Percentiles rank a stretch among this genome's conserved stretches.
These are phyloP conservation scores for Marsdenia floribunda DNA, from an alignment of 257 asterid species.

Conservation along the genomic window DNA sequence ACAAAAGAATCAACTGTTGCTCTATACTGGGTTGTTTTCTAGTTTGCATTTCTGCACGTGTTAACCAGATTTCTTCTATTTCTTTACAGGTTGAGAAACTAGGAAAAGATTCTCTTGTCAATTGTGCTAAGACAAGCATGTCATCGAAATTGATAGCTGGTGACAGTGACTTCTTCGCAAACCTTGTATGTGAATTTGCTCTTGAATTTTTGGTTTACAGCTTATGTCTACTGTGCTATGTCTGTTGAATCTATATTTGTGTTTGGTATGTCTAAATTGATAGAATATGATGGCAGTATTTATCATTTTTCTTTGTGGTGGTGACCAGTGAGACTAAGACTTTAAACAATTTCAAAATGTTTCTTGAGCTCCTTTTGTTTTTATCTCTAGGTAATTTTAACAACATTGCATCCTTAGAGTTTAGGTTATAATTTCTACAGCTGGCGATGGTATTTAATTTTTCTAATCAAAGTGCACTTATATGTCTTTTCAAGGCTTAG, in stretches of 20 bases:
- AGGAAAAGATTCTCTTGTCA: slow-evolving; percentile 83
- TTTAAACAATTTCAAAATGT: neutral
- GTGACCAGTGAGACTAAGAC: neutral
- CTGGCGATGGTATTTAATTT: neutral
- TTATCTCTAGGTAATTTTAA: neutral
- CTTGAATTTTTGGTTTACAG: neutral
- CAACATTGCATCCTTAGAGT: neutral
- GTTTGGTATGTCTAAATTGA: neutral
- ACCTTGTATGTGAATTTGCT: slow-evolving; percentile 49
- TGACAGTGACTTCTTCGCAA: slow-evolving; percentile 83
- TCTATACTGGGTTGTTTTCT: neutral
- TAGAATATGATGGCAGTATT: neutral
- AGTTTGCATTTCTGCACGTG: neutral
- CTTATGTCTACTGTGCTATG: neutral
- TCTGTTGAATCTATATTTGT: neutral
- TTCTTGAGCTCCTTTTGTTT: neutral
- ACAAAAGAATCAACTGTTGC: neutral
- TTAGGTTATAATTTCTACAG: neutral
- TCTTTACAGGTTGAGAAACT: slow-evolving; percentile 80
- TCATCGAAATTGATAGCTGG: slow-evolving; percentile 87
- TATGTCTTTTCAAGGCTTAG: neutral
- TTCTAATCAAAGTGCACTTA: neutral
- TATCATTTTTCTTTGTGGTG: neutral
- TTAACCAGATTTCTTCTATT: neutral
- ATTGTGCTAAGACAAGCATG: slow-evolving; percentile 98